Evolutionary conservation across 2,329 filamentous ascomycete species (phyloP).

Genomic region (Apiospora pterosperma): DNA sequence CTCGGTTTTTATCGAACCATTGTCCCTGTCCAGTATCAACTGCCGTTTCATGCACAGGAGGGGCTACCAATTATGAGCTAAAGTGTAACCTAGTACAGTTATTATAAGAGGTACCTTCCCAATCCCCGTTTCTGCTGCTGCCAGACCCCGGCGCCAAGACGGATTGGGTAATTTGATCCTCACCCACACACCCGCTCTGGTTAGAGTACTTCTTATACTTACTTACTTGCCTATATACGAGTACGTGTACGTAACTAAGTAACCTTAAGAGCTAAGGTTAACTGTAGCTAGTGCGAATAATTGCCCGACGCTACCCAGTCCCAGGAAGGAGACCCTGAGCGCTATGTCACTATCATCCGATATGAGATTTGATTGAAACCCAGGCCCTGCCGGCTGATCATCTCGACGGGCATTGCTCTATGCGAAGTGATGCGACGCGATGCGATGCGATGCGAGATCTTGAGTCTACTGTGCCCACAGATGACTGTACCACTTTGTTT

Average conservation of each 20-base stretch:
- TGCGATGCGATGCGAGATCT: background rate
- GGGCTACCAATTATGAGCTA: background rate
- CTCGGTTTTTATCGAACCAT: slow-evolving; percentile 3
- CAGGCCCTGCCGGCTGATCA: background rate
- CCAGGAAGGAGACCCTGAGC: background rate
- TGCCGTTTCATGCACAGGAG: background rate
- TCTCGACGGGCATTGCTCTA: background rate
- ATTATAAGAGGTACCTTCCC: background rate
- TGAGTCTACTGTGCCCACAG: background rate
- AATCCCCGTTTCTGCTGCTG: background rate
- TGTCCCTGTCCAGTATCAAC: background rate
- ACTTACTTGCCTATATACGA: no score
- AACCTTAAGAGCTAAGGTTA: no score
- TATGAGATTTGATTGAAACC: background rate
- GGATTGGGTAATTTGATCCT: background rate
- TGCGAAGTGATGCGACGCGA: background rate
- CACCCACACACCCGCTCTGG: background rate
- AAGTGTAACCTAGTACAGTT: background rate
- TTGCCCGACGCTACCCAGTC: background rate
- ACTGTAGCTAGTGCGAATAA: background rate
- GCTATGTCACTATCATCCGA: background rate
- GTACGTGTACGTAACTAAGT: background rate
- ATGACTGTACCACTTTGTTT: background rate
- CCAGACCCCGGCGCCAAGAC: background rate
- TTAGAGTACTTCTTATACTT: no score